A percentile compares a stretch with the other conserved stretches of the same genome.
These are phyloP conservation scores for Candida berthetii DNA, from an alignment of 805 yeast species.

Conservation along the genomic window DNA sequence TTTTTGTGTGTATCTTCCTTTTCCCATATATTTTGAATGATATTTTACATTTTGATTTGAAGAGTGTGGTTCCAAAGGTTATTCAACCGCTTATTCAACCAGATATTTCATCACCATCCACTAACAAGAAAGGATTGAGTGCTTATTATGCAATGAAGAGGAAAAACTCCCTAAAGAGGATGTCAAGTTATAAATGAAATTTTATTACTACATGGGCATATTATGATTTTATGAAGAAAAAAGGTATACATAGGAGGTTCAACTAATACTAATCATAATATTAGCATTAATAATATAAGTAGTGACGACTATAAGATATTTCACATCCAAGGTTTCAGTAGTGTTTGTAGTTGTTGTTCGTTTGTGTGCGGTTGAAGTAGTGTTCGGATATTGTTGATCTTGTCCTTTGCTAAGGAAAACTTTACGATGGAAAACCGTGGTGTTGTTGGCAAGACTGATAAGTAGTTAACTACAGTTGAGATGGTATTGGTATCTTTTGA, in stretches of 20 bases:
- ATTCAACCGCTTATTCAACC: constrained; percentile 35
- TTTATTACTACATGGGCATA: too few species aligned
- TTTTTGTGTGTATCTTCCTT: constrained; percentile 28
- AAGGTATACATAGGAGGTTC: too few species aligned
- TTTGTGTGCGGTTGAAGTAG: not conserved
- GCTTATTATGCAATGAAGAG: constrained; percentile 10
- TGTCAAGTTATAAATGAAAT: too few species aligned
- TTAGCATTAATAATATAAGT: too few species aligned
- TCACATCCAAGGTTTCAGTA: too few species aligned
- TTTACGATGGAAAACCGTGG: constrained; percentile 13
- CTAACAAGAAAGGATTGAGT: constrained; percentile 12
- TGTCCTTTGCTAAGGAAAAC: not conserved
- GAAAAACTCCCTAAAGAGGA: not conserved
- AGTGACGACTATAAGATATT: too few species aligned
- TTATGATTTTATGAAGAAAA: too few species aligned
- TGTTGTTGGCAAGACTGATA: constrained; percentile 4
- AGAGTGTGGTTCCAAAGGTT: constrained; percentile 32
- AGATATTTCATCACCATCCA: constrained; percentile 12
- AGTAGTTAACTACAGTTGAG: not conserved
- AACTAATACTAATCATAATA: too few species aligned
- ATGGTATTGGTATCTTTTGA: not conserved
- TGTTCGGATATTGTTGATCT: not conserved
- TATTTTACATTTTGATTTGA: constrained; percentile 31
- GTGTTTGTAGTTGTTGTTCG: too few species aligned
- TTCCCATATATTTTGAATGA: constrained; percentile 32